Base-by-base conservation (phyloP, 2,329 filamentous ascomycete genomes). In the Colletotrichum zoysiae region DNA sequence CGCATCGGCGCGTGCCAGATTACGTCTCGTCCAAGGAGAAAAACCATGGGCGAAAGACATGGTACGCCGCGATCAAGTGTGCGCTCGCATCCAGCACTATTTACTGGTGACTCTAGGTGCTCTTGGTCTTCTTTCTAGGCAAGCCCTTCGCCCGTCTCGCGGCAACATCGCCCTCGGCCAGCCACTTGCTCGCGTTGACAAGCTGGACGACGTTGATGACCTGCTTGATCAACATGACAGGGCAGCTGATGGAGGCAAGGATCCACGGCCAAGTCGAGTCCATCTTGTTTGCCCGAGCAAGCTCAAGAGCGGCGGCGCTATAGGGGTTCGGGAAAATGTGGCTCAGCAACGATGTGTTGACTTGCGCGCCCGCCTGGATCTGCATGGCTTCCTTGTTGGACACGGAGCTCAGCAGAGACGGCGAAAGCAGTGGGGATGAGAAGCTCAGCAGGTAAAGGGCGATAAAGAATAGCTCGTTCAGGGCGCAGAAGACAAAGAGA, bases 401-500 rank as follows among this genome's bases (percentile, higher is more conserved):
- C 51, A 90, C 86, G 16, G 89, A 85, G 77, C 90, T 85, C 74
- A 92, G 90, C 64, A 98, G 92, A 70, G 94, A 94, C 1, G 96
- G 95, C 1, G 94, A 96, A 67, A 98, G 90, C 48, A 91, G 89
- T 2, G 95, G 95, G 69, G 94, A 97, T 70, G 93, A 97, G 87
- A 99, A 99, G 78, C 95, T 98, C 71, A 99, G 92, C 65, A 99
- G 92, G 85, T 99, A 99, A 74, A 99, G 90, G 40, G 94, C 95
- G 80, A 99, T 98, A 87, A 99, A 99, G 88, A 98, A 99, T 75
- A 95, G 84, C 84, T 99, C 96, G 82, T 99, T 99, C 76, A 97
- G 84, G 70, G 90, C 88, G 86, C 96, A 99, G 83, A 94, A 93
- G 74, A 94, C 83, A 85, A 99, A 99, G 53, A 99, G 88, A 57